Evolutionary conservation across 208 protist genomes (phyloP).

Genomic region (Zelonia costaricensis): DNA sequence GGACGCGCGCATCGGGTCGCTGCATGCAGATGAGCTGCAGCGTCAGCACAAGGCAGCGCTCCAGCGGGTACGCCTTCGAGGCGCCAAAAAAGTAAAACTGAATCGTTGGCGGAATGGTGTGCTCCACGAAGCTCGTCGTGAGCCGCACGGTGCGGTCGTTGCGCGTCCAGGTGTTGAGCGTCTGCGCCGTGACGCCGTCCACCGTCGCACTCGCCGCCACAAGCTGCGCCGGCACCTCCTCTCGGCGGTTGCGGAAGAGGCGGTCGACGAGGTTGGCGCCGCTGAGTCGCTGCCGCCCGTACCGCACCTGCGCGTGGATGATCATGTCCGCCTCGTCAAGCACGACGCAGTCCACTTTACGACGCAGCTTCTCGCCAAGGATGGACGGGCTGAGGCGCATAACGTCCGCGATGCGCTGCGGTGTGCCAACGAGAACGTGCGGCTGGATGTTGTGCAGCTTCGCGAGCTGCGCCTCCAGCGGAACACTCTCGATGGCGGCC

Average conservation of each 20-base stretch:
- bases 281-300: slow-evolving; percentile 43
- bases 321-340: slow-evolving; percentile 89
- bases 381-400: slow-evolving; percentile 61
- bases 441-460: slow-evolving; percentile 89
- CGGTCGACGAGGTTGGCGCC: slow-evolving; percentile 81
- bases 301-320: slow-evolving; percentile 30
- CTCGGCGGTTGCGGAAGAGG: slow-evolving; percentile 62
- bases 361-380: slow-evolving; percentile 81
- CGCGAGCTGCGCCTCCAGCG: slow-evolving; percentile 78
- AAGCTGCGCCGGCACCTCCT: slow-evolving; percentile 88
- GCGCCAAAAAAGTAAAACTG: slow-evolving; percentile 81
- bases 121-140: slow-evolving; percentile 89
- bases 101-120: slow-evolving; percentile 79
- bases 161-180: slow-evolving; percentile 85
- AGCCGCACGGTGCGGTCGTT: slow-evolving; percentile 89
- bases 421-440: slow-evolving; percentile 88
- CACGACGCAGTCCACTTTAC: slow-evolving; percentile 91
- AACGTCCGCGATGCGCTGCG: slow-evolving; percentile 79
- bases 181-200: slow-evolving; percentile 80
- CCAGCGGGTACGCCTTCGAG: slow-evolving; percentile 40
- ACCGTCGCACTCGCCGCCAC: slow-evolving; percentile 86
- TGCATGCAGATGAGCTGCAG: slow-evolving; percentile 80
- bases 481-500: slow-evolving; percentile 72
- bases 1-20: slow-evolving; percentile 51
- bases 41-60: slow-evolving; percentile 39